Evolutionary conservation across 768 basidiomycete genomes (phyloP).

Genomic region (Lactifluus pinguis): DNA sequence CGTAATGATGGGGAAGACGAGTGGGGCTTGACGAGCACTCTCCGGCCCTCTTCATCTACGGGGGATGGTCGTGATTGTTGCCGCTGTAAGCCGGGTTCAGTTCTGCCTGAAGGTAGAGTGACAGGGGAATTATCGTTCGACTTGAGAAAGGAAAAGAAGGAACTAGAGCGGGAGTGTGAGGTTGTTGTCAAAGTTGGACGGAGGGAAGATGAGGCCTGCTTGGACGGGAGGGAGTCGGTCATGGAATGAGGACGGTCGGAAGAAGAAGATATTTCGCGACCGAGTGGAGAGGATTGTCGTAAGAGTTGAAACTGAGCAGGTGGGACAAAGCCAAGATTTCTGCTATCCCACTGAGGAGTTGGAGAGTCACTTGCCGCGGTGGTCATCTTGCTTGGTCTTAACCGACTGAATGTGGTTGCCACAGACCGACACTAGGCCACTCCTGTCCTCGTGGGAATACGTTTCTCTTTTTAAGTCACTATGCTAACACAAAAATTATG

Average conservation of each 20-base stretch:
- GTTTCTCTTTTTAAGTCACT: neutral
- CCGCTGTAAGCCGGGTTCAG: neutral
- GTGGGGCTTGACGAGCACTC: neutral
- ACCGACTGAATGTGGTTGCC: no score
- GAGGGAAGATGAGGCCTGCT: conserved; percentile 1
- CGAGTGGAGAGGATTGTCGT: conserved; percentile 24
- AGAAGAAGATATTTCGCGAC: conserved; percentile 19
- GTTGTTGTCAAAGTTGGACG: conserved; percentile 19
- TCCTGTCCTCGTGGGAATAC: neutral
- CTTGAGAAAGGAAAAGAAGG: conserved; percentile 55
- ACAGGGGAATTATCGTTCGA: conserved; percentile 26
- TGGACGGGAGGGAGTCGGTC: neutral
- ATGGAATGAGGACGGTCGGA: conserved; percentile 16
- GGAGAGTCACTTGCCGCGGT: conserved; percentile 5
- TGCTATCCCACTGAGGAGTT: conserved; percentile 31
- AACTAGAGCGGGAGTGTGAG: conserved; percentile 46
- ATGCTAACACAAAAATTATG: neutral
- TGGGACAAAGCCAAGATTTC: conserved; percentile 30
- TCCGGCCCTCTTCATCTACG: conserved; percentile 11
- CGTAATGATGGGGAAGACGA: neutral
- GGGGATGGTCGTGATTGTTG: neutral
- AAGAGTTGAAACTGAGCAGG: conserved; percentile 29
- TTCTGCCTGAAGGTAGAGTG: conserved; percentile 11
- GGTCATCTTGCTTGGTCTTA: neutral
- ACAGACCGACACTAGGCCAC: no score